A percentile compares a stretch with the other conserved stretches of the same genome.
phyloP scores from a whole-genome alignment of 176 grass and related monocot species.

The Thinopyrum elongatum region DNA sequence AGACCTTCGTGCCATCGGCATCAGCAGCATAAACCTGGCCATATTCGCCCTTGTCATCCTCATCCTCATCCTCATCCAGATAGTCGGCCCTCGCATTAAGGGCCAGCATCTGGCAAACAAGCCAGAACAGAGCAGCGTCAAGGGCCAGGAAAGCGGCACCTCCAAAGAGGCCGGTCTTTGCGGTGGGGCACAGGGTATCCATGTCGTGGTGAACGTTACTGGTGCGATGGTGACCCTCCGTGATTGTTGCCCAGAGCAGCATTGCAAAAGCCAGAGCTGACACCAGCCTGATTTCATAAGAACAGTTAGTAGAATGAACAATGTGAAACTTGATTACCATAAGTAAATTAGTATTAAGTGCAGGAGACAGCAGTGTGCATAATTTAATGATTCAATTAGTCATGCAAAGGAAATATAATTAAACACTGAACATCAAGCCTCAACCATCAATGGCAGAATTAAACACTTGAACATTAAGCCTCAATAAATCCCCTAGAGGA shows the following conservation, averaged over 20 bases:
- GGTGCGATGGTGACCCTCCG: conserved; percentile 41
- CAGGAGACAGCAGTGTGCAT: neutral
- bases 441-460: neutral
- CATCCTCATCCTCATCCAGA: conserved; percentile 50
- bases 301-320: neutral
- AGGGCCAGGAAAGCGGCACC: conserved; percentile 76
- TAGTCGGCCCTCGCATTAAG: conserved; percentile 78
- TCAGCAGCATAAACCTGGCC: conserved; percentile 59
- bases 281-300: conserved; percentile 56
- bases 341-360: neutral
- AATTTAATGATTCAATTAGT: neutral
- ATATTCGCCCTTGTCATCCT: conserved; percentile 55
- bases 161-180: conserved; percentile 85
- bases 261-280: conserved; percentile 54
- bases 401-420: neutral
- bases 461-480: neutral
- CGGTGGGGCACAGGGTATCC: conserved; percentile 58
- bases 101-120: conserved; percentile 64
- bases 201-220: conserved; percentile 59
- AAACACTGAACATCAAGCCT: neutral
- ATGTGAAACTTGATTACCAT: neutral
- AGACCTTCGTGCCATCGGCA: conserved; percentile 25
- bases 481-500: neutral
- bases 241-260: conserved; percentile 68
- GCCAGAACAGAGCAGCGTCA: conserved; percentile 66